Conservation (phyloP, 1,284 basidiomycete genomes). For the Exobasidium rhododendri region DNA sequence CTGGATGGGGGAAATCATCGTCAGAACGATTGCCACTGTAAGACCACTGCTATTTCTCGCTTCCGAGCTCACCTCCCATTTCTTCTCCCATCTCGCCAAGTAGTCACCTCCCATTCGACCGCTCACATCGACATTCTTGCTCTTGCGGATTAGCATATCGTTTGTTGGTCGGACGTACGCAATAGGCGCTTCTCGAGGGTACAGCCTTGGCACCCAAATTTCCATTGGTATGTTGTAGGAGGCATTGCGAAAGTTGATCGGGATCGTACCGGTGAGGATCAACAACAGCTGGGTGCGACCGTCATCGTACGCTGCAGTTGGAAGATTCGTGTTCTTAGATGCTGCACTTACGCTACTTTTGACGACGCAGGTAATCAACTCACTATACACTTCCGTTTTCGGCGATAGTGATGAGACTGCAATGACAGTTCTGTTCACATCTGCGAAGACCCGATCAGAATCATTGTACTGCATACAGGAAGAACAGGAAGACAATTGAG, state of each 20-base stretch:
- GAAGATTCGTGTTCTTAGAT: conserved; percentile 21
- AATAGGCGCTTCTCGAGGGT: conserved; percentile 68
- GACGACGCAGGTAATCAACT: conserved; percentile 15
- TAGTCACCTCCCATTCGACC: conserved; percentile 72
- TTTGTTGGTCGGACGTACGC: conserved; percentile 91
- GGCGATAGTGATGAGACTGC: conserved; percentile 69
- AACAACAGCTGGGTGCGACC: conserved; percentile 86
- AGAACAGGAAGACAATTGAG: not conserved
- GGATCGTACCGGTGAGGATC: conserved; percentile 83
- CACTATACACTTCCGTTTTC: conserved; percentile 83
- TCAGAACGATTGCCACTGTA: too few species aligned
- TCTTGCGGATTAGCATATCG: conserved; percentile 81
- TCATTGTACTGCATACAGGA: conserved; percentile 63
- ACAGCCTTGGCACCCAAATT: conserved; percentile 64
- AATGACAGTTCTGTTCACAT: conserved; percentile 67
- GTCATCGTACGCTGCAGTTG: conserved; percentile 75
- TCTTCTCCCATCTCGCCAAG: conserved; percentile 71
- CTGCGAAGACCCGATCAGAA: conserved; percentile 62
- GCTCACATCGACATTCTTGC: conserved; percentile 74
- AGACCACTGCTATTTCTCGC: too few species aligned
- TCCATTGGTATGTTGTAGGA: conserved; percentile 92
- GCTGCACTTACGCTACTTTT: conserved; percentile 18
- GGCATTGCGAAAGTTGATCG: conserved; percentile 71
- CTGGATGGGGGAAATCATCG: not conserved
- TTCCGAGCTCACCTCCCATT: conserved; percentile 69